Evolutionary conservation across 345 rosid genomes (phyloP), one percentile per base, ranked within the genome.

Genomic region (Noccaea caerulescens): DNA sequence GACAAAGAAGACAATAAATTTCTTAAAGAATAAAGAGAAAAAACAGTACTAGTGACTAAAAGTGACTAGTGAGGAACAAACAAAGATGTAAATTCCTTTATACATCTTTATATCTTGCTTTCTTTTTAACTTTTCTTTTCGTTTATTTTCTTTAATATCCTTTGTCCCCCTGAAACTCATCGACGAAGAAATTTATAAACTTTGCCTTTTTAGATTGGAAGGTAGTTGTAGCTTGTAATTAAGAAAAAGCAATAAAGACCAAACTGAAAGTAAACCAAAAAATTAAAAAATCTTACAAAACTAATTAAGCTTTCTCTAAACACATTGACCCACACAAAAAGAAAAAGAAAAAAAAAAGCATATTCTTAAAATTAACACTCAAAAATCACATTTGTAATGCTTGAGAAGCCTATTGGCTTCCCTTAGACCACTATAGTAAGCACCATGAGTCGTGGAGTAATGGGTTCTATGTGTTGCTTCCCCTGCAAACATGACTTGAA

Each of bases 391-490:
- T 27, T 82, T 78, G 79, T 91, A 94, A 76, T 91, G 90, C 80
- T 91, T 82, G 63, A 94, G 95, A 81, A 94, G 93, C 87, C 99
- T 85, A 78, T 81, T 80, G 80, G 99, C 97, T 86, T 94, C 96
- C 42, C 97, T 94, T 58, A 91, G 81, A 39, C 96, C 97, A 80
- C 99, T 94, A 72, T 80, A 86, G 78, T 91, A 94, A 63, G 99
- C 99, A 37, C 99, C 99, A 60, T 94, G 99, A 44, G 99, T 91
- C 3, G 99, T 91, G 3, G 99, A 94, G 71, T 94, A 94, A 63
- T 94, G 97, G 41, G 91, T 91, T 82, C 96, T 85, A 66, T 94
- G 97, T 13, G 99, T 94, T 51, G 93, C 97, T 70, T 94, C 99
- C 71, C 99, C 99, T 58, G 99, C 99, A 84, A 94, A 94, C 73